These are phyloP conservation scores for Besnoitia besnoiti DNA, from an alignment of 169 alveolate species.

Conservation along the genomic window DNA sequence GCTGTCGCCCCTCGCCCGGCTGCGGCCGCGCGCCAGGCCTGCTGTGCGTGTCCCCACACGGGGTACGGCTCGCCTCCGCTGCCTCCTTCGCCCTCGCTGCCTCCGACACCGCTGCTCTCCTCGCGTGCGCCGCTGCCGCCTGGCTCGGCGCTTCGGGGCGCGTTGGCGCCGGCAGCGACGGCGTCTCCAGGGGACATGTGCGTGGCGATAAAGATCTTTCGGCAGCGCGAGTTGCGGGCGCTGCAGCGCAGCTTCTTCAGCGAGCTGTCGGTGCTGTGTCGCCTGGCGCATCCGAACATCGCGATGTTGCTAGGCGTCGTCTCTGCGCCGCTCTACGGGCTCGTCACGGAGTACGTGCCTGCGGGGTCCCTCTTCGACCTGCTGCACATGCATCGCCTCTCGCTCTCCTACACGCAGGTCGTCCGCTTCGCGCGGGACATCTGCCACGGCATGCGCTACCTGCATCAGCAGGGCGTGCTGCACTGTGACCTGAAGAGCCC, in stretches of 20 bases:
- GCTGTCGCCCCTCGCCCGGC: background rate
- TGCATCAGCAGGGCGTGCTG: conserved; percentile 81
- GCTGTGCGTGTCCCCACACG: background rate
- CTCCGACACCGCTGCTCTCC: background rate
- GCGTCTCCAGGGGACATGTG: conserved; percentile 43
- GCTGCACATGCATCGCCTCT: conserved; percentile 73
- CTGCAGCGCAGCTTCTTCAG: conserved; percentile 74
- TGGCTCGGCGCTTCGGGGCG: background rate
- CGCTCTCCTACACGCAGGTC: conserved; percentile 64
- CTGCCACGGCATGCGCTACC: conserved; percentile 80
- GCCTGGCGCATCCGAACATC: conserved; percentile 85
- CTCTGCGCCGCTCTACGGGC: conserved; percentile 76
- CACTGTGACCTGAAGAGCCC: conserved; percentile 86
- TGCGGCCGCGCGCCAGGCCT: background rate
- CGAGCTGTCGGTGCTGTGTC: conserved; percentile 81
- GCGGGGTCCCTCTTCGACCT: conserved; percentile 81
- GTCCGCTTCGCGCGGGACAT: conserved; percentile 80
- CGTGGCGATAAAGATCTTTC: conserved; percentile 58
- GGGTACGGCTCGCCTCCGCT: background rate
- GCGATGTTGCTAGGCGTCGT: conserved; percentile 84
- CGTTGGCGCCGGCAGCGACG: background rate
- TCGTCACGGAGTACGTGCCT: conserved; percentile 83
- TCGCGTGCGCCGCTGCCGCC: background rate
- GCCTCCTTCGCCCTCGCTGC: background rate
- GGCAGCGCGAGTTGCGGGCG: conserved; percentile 48